These are phyloP conservation scores for Rhodotorula sp. DNA, from an alignment of 1,284 basidiomycete genomes.

Conservation along the genomic window DNA sequence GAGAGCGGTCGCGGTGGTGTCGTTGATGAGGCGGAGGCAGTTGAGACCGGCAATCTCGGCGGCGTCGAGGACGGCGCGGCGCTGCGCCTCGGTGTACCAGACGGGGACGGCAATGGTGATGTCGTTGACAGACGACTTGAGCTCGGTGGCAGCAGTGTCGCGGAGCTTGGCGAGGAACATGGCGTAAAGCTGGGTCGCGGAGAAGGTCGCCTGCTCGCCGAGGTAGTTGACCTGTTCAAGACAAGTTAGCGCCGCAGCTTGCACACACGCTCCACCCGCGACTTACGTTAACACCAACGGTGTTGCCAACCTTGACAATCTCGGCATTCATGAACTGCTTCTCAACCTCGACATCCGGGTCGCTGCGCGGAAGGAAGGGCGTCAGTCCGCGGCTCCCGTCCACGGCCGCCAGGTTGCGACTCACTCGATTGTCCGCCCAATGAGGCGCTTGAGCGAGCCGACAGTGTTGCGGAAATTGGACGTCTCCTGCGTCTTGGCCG, in stretches of 20 bases:
- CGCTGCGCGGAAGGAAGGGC: constrained; percentile 6
- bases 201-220: constrained; percentile 72
- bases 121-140: constrained; percentile 79
- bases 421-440: constrained; percentile 64
- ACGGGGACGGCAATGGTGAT: constrained; percentile 90
- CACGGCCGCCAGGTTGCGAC: background rate
- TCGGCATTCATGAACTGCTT: constrained; percentile 83
- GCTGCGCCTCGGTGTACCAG: constrained; percentile 89
- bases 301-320: constrained; percentile 75
- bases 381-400: background rate
- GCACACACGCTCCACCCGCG: background rate
- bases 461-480: constrained; percentile 96
- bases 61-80: constrained; percentile 81
- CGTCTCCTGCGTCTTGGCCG: constrained; percentile 94
- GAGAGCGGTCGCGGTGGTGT: constrained; percentile 86
- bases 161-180: constrained; percentile 84
- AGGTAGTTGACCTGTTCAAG: constrained; percentile 73
- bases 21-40: constrained; percentile 87
- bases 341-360: constrained; percentile 60
- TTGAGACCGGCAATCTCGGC: constrained; percentile 83
- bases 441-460: constrained; percentile 81
- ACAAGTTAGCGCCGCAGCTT: background rate
- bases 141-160: constrained; percentile 76
- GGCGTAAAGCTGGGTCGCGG: constrained; percentile 79
- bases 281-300: constrained; percentile 75